Evolutionary conservation across 176 grass and related monocot genomes (phyloP).

Genomic region (Carex scoparia): DNA sequence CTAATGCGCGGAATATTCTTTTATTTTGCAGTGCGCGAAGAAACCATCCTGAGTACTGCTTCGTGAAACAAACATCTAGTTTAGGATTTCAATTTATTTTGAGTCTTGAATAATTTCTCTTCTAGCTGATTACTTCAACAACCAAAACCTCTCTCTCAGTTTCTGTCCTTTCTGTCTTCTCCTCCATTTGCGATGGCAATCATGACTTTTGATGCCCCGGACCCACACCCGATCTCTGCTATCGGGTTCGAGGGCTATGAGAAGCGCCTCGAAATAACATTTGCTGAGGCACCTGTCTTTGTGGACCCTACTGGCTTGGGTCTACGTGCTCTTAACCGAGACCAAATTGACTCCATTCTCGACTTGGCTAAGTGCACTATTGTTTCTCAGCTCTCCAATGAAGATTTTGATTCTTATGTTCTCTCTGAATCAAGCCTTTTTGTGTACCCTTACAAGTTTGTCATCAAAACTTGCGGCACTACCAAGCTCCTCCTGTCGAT

Average conservation of each 20-base stretch:
- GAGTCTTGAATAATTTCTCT: slow-evolving; percentile 29
- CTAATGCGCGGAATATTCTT: slow-evolving; percentile 4
- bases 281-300: slow-evolving; percentile 37
- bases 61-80: background rate
- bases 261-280: slow-evolving; percentile 43
- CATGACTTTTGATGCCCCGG: slow-evolving; percentile 14
- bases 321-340: slow-evolving; percentile 24
- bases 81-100: slow-evolving; percentile 30
- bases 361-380: slow-evolving; percentile 34
- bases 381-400: slow-evolving; percentile 44
- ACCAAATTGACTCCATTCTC: slow-evolving; percentile 37
- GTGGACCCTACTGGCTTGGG: slow-evolving; percentile 29
- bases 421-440: slow-evolving; percentile 47
- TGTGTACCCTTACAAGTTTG: slow-evolving; percentile 33
- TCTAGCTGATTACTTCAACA: slow-evolving; percentile 31
- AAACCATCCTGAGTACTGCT: slow-evolving; percentile 35
- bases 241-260: slow-evolving; percentile 47
- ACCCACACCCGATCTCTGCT: slow-evolving; percentile 10
- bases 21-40: slow-evolving; percentile 30
- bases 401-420: slow-evolving; percentile 40
- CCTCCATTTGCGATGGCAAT: slow-evolving; percentile 26
- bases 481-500: slow-evolving; percentile 41
- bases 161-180: background rate
- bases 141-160: slow-evolving; percentile 14
- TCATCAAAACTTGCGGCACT: slow-evolving; percentile 42